Base-by-base conservation (phyloP, 805 yeast genomes). In the Peterozyma xylosa region DNA sequence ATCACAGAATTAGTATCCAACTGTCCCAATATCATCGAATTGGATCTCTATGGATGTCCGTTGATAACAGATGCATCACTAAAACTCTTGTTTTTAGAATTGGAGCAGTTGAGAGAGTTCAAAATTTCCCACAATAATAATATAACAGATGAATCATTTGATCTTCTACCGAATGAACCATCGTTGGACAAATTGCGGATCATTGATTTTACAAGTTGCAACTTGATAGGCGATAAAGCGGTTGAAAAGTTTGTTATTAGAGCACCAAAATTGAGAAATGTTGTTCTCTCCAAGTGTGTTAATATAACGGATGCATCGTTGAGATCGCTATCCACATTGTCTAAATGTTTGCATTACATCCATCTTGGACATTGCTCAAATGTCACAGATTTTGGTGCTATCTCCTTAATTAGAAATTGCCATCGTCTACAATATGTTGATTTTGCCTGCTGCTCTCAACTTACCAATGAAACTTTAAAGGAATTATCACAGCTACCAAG, bases 331-430 rank as follows among this genome's bases (percentile, higher is more conserved):
- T 74, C 95, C 6, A 72, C 71, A 30, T 69, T 93, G 46, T 95
- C 91, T 3, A 76, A 84, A 55, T 81, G 82, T 52, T 69, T 91
- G 52, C 96, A 89, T 56, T 88, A 89, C 53, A 73, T 93, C 41
- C 98, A 93, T 65, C 73, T 91, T 48, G 98, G 98, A 14, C 98
- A 91, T 66, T 93, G 99, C 67, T 75, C 80, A 38, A 78, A 84
- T 56, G 85, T 91, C 45, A 91, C 97, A 1, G 98, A 91, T 64
- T 75, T 71, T 48, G 97, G 97, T 16, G 93, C 93, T 14, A 74
- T 78, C 29, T 71, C 76, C 10, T 68, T 91, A 48, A 86, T 87
- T 11, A 74, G 83, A 50, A 73, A 75, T 39, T 93, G 98, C 57
- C 85, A 84, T 46, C 71, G 96, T 46, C 78, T 91, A 45, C 95